A percentile compares a stretch with the other conserved stretches of the same genome.
Evolutionary conservation across 129 eudicot genomes (phyloP).

Genomic region (Arctium lappa): DNA sequence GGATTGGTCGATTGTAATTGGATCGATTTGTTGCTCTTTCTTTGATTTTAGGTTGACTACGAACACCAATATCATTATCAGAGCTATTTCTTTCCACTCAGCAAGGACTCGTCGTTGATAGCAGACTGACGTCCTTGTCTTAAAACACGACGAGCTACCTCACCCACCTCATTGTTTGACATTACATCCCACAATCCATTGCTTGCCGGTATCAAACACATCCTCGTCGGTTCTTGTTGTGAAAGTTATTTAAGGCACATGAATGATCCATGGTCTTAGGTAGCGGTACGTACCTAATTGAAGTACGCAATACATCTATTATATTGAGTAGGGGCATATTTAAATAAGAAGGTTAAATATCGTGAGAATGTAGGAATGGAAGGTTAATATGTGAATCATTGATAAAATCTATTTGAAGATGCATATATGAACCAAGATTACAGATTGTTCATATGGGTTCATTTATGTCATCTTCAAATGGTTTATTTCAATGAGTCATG

Average conservation of each 20-base stretch:
- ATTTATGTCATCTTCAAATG: neutral
- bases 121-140: conserved; percentile 30
- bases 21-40: conserved; percentile 18
- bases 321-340: neutral
- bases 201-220: conserved; percentile 59
- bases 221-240: conserved; percentile 55
- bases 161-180: conserved; percentile 71
- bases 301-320: neutral
- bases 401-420: neutral
- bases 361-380: neutral
- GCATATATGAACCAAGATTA: neutral
- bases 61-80: conserved; percentile 57
- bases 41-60: conserved; percentile 57
- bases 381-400: too few relatives aligned
- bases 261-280: conserved; percentile 60
- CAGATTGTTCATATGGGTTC: neutral
- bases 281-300: conserved; percentile 42
- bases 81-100: conserved; percentile 40
- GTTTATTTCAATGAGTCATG: too few relatives aligned
- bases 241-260: conserved; percentile 54
- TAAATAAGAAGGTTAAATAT: too few relatives aligned
- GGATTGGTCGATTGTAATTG: too few relatives aligned
- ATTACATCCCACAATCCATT: conserved; percentile 76
- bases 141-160: conserved; percentile 48
- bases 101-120: conserved; percentile 2